Conservation (phyloP, 441 rosid species). For the Eruca vesicaria region DNA sequence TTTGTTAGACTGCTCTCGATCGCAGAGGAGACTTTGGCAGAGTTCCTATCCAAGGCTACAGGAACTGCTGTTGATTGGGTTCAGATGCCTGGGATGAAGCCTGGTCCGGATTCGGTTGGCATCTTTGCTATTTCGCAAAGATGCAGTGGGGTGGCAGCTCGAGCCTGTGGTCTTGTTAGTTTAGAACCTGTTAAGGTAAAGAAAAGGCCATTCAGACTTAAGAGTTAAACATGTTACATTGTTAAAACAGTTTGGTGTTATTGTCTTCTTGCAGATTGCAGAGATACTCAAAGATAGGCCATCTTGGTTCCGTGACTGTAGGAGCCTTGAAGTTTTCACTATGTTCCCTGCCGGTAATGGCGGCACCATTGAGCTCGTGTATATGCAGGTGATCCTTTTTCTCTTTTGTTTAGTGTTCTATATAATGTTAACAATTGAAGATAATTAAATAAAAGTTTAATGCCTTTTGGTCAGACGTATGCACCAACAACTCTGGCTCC, state of each 20-base stretch:
- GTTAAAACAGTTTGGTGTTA: background rate
- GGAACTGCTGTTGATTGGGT: conserved; percentile 99
- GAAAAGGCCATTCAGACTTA: background rate
- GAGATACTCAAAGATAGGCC: conserved; percentile 99
- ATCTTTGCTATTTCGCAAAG: conserved; percentile 98
- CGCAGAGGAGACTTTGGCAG: conserved; percentile 99
- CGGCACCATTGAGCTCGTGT: conserved; percentile 92
- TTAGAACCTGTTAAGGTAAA: conserved; percentile 92
- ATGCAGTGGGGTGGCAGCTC: conserved; percentile 99
- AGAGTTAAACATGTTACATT: background rate
- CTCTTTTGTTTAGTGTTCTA: background rate
- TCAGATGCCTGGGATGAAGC: conserved; percentile 99
- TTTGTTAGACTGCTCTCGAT: conserved; percentile 78
- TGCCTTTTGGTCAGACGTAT: conserved; percentile 55
- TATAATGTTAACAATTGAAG: background rate
- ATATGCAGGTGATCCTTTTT: conserved; percentile 66
- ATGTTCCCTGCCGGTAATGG: conserved; percentile 96
- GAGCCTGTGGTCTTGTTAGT: conserved; percentile 99
- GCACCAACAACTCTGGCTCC: conserved; percentile 98
- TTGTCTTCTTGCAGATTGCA: conserved; percentile 55
- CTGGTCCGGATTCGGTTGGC: conserved; percentile 99
- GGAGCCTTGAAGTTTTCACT: conserved; percentile 96
- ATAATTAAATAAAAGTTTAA: background rate
- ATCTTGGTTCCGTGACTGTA: conserved; percentile 98
- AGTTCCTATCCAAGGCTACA: conserved; percentile 99